Evolutionary conservation across 208 protist species (phyloP).

Genomic region (Tritrichomonas musculus): DNA sequence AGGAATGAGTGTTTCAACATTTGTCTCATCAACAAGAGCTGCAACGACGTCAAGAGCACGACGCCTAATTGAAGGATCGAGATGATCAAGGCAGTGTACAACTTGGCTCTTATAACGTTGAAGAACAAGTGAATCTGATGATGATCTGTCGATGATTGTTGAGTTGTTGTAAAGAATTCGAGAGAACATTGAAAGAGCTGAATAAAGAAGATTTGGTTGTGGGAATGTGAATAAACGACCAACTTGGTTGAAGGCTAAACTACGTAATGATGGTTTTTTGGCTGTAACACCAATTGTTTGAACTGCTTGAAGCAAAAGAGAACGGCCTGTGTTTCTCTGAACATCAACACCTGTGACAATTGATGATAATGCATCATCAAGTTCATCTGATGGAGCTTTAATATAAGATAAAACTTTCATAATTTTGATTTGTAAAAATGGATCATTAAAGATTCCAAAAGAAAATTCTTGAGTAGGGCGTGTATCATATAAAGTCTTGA

Average conservation of each 20-base stretch:
- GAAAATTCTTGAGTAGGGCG: background rate
- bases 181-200: background rate
- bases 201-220: slow-evolving; percentile 27
- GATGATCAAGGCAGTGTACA: background rate
- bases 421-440: slow-evolving; percentile 16
- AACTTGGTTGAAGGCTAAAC: background rate
- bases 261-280: background rate
- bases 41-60: background rate
- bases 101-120: background rate
- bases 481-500: background rate
- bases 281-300: background rate
- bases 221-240: background rate
- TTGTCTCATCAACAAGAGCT: background rate
- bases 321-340: background rate
- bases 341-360: background rate
- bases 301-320: background rate
- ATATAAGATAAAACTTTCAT: background rate
- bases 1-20: background rate
- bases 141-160: background rate
- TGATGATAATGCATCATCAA: background rate
- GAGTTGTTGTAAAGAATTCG: background rate
- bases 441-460: slow-evolving; percentile 2
- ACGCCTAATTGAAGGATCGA: background rate
- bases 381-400: background rate
- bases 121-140: background rate